A percentile compares a stretch with the other conserved stretches of the same genome.
phyloP scores from a whole-genome alignment of 2,329 filamentous ascomycete genomes.

The Aspergillus pseudotamarii region DNA sequence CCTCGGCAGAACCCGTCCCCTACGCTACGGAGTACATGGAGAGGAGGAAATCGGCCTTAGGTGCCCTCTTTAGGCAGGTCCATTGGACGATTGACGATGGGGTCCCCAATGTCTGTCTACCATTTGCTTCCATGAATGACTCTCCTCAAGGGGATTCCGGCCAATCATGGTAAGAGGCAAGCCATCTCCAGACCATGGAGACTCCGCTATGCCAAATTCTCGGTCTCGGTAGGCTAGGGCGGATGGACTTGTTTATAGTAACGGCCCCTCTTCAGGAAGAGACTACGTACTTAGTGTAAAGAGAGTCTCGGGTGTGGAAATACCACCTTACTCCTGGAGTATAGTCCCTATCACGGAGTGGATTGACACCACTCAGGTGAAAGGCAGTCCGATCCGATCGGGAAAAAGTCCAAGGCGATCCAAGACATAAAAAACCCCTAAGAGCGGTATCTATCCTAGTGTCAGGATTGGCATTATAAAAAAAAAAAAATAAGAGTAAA shows the following conservation, averaged over 20 bases:
- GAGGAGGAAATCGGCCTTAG: background rate
- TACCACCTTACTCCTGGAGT: slow-evolving; percentile 1
- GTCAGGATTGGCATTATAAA: background rate
- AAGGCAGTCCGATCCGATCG: background rate
- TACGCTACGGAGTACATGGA: background rate
- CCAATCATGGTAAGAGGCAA: slow-evolving; percentile 4
- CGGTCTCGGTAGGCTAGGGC: slow-evolving; percentile 3
- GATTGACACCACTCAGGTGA: background rate
- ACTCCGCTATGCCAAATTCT: slow-evolving; percentile 3
- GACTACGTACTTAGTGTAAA: background rate
- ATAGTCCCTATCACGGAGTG: background rate
- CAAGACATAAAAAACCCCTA: background rate
- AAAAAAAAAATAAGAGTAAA: background rate
- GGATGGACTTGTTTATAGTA: slow-evolving; percentile 7
- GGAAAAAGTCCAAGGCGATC: background rate
- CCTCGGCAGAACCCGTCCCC: slow-evolving; percentile 7
- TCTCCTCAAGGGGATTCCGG: background rate
- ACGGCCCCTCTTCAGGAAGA: slow-evolving; percentile 3
- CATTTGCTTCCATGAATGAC: slow-evolving; percentile 6
- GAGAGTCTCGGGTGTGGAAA: background rate
- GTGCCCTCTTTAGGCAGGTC: slow-evolving; percentile 2
- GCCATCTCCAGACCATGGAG: slow-evolving; percentile 8
- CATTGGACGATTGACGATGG: background rate
- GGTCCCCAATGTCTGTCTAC: slow-evolving; percentile 2
- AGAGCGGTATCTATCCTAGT: background rate